phyloP scores from a whole-genome alignment of 768 basidiomycete species.

The Trametes punicea region DNA sequence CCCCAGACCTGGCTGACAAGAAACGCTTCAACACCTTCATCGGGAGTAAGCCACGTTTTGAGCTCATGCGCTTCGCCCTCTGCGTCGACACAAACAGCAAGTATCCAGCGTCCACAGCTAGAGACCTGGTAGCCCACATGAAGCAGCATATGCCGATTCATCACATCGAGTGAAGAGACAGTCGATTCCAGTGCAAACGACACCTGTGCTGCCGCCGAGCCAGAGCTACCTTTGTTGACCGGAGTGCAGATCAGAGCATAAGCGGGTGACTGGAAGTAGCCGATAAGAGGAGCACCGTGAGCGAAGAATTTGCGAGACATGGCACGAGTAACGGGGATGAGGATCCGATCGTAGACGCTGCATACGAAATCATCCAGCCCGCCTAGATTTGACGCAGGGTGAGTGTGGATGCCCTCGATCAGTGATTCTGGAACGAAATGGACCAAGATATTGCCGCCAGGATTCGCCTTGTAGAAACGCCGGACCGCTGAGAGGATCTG shows the following conservation, averaged over 20 bases:
- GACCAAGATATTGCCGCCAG: slow-evolving; percentile 52
- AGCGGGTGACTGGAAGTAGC: slow-evolving; percentile 61
- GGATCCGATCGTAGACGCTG: slow-evolving; percentile 71
- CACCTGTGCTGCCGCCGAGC: slow-evolving; percentile 23
- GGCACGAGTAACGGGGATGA: slow-evolving; percentile 54
- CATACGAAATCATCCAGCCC: slow-evolving; percentile 51
- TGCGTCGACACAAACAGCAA: slow-evolving; percentile 74
- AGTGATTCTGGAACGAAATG: slow-evolving; percentile 73
- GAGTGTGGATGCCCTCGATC: slow-evolving; percentile 46
- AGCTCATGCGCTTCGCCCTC: slow-evolving; percentile 72
- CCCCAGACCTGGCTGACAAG: slow-evolving; percentile 65
- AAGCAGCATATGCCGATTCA: slow-evolving; percentile 59
- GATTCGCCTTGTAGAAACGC: slow-evolving; percentile 47
- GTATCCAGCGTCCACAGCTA: slow-evolving; percentile 69
- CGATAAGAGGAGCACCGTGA: slow-evolving; percentile 37
- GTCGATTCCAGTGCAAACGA: slow-evolving; percentile 40
- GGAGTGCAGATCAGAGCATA: slow-evolving; percentile 43
- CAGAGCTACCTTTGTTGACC: slow-evolving; percentile 27
- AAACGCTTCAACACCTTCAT: slow-evolving; percentile 41
- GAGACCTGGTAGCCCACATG: slow-evolving; percentile 76
- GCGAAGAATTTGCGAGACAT: slow-evolving; percentile 53
- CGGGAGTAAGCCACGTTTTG: slow-evolving; percentile 60
- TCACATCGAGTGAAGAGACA: slow-evolving; percentile 43
- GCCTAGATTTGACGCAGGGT: slow-evolving; percentile 39
- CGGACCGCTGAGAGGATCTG: slow-evolving; percentile 64